Evolutionary conservation across 2,329 filamentous ascomycete species (phyloP).

Genomic region (Aspergillus piperis): DNA sequence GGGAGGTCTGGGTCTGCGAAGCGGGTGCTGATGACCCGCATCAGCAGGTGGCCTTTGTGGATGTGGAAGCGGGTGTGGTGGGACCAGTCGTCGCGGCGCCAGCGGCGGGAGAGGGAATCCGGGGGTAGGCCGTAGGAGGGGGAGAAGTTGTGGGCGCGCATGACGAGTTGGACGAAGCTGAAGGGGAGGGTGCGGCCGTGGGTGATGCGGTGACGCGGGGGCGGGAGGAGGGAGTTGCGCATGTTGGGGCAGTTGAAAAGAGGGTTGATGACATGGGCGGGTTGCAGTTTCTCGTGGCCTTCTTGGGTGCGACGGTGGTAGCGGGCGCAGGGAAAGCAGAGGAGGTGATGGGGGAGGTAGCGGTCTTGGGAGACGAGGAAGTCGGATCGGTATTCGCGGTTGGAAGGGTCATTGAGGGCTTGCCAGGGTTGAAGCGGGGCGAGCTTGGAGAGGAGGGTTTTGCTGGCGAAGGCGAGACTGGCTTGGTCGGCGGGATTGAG

Average conservation of each 20-base stretch:
- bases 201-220: constrained; percentile 56
- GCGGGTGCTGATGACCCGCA: constrained; percentile 58
- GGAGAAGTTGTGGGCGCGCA: constrained; percentile 52
- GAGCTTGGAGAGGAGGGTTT: constrained; percentile 44
- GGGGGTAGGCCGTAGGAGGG: constrained; percentile 51
- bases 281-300: constrained; percentile 57
- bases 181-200: constrained; percentile 59
- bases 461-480: constrained; percentile 52
- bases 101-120: constrained; percentile 54
- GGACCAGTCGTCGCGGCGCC: constrained; percentile 57
- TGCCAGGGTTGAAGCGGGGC: constrained; percentile 46
- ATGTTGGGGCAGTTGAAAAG: constrained; percentile 59
- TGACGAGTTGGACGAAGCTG: constrained; percentile 59
- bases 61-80: constrained; percentile 58
- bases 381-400: constrained; percentile 49
- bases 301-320: constrained; percentile 58
- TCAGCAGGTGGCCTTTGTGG: constrained; percentile 56
- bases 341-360: constrained; percentile 56
- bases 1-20: constrained; percentile 57
- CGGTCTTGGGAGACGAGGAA: constrained; percentile 57
- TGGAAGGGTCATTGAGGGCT: constrained; percentile 44
- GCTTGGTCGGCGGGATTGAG: constrained; percentile 51
- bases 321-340: constrained; percentile 59
- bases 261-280: constrained; percentile 57
- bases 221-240: constrained; percentile 48